Conservation (phyloP, 352 stramenopile genomes). For the Globisporangium rhizosaccharum region DNA sequence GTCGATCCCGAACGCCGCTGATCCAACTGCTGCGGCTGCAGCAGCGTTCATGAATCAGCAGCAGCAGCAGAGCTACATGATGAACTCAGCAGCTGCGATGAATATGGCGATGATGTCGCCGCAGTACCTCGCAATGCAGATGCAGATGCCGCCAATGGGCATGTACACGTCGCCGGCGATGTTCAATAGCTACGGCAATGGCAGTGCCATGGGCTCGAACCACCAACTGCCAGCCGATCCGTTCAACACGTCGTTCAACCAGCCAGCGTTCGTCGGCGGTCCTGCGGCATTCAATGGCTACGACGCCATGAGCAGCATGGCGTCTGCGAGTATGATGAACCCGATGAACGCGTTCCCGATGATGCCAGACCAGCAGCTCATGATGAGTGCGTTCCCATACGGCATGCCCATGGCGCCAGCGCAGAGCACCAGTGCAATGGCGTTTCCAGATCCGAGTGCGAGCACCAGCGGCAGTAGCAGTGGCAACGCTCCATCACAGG, state of each 20-base stretch:
- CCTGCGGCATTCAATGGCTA: conserved; percentile 5
- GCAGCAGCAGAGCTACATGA: conserved; percentile 40
- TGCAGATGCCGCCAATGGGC: conserved; percentile 47
- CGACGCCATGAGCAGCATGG: conserved; percentile 34
- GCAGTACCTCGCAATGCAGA: conserved; percentile 51
- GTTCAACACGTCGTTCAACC: conserved; percentile 57
- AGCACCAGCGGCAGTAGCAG: conserved; percentile 17
- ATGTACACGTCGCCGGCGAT: conserved; percentile 35
- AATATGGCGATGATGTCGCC: conserved; percentile 45
- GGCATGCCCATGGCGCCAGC: conserved; percentile 24
- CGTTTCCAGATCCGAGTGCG: conserved; percentile 7
- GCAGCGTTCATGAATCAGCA: conserved; percentile 28
- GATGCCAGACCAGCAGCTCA: conserved; percentile 36
- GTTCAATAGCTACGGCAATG: conserved; percentile 18
- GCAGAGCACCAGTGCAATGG: conserved; percentile 13
- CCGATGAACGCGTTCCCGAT: conserved; percentile 47
- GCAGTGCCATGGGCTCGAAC: conserved; percentile 18
- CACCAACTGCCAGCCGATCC: conserved; percentile 48
- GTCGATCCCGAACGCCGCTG: neutral
- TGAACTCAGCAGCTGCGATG: conserved; percentile 21
- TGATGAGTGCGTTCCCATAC: conserved; percentile 33
- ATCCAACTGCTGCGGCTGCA: neutral
- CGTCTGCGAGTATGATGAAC: conserved; percentile 40
- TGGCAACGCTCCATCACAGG: conserved; percentile 1
- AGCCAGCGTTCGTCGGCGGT: conserved; percentile 26